Evolutionary conservation across 1,284 basidiomycete species (phyloP), one percentile per base, ranked within the genome.

Genomic region (Schizophyllum commune): DNA sequence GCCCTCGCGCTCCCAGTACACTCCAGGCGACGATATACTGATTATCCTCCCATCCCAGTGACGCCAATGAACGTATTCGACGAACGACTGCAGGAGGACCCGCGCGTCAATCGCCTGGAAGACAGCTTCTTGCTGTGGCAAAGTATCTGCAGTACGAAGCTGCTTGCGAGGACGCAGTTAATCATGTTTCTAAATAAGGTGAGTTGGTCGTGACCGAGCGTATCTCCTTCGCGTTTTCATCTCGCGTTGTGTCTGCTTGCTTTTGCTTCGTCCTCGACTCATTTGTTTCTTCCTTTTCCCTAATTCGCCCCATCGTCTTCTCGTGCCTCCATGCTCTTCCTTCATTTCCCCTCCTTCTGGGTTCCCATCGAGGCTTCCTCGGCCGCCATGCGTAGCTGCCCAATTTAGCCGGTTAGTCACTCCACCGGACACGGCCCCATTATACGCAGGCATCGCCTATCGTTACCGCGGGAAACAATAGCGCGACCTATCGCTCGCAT

Each of bases 71-170:
- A 56, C 56, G 34, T 82, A 65, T 85, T 87, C 69, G 83, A 88
- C 68, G 80, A 86, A 66, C 75, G 75, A 57, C 77, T 86, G 5
- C 83, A 84, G 61, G 85, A 86, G 68, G 84, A 86, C 68, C 68
- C 74, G 5, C 75, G 76, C 22, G 78, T 86, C 54, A 87, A 86
- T 68, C 76, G 84, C 1, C 72, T 88, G 20, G 79, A 85, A 68
- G 84, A 86, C 71, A 84, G 83, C 3, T 78, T 83, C 21, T 72
- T 77, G 33, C 74, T 85, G 1, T 87, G 83, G 84, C 81, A 79
- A 33, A 77, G 79, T 32, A 82, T 86, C 55, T 86, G 84, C 69
- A 72, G 77, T 32, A 82, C 82, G 34, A 73, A 75, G 65, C 75
- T 87, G 7, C 74, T 86, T 8, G 70, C 75, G 1, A 79, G 78